Conservation (phyloP, 139 green algal genomes). For the Tetradesmus lagerheimii region DNA sequence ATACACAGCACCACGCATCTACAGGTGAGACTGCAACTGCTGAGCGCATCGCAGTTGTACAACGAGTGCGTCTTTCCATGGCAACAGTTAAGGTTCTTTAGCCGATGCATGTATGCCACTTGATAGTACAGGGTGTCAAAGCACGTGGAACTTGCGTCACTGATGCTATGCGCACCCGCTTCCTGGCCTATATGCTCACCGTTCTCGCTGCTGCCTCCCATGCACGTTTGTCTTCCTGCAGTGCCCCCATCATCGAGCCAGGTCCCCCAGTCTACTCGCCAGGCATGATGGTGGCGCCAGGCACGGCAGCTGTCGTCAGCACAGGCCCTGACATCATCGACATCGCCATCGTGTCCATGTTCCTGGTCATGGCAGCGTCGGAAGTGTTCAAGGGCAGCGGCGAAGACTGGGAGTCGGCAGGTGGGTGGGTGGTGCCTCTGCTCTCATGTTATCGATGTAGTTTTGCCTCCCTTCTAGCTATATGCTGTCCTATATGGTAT, state of each 20-base stretch:
- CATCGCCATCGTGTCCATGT: conserved; percentile 38
- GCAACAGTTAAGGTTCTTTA: too few species aligned
- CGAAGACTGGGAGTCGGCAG: not conserved
- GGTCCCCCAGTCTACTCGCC: not conserved
- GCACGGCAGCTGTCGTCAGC: not conserved
- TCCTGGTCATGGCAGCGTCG: conserved; percentile 33
- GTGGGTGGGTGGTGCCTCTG: not conserved
- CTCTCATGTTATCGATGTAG: too few species aligned
- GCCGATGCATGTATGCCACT: too few species aligned
- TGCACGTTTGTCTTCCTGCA: not conserved
- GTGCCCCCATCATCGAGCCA: conserved; percentile 21
- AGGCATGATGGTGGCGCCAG: not conserved
- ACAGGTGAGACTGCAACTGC: not conserved
- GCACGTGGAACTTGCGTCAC: too few species aligned
- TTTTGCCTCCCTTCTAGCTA: too few species aligned
- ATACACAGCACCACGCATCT: not conserved
- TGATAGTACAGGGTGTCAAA: too few species aligned
- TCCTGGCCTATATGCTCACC: not conserved
- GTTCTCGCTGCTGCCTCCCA: not conserved
- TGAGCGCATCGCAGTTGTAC: too few species aligned
- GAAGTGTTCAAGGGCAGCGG: not conserved
- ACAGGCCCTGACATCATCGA: conserved; percentile 21
- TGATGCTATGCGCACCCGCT: too few species aligned
- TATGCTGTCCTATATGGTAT: too few species aligned
- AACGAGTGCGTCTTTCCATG: too few species aligned